Conservation (phyloP, 768 basidiomycete species). For the Termitomyces sp. region DNA sequence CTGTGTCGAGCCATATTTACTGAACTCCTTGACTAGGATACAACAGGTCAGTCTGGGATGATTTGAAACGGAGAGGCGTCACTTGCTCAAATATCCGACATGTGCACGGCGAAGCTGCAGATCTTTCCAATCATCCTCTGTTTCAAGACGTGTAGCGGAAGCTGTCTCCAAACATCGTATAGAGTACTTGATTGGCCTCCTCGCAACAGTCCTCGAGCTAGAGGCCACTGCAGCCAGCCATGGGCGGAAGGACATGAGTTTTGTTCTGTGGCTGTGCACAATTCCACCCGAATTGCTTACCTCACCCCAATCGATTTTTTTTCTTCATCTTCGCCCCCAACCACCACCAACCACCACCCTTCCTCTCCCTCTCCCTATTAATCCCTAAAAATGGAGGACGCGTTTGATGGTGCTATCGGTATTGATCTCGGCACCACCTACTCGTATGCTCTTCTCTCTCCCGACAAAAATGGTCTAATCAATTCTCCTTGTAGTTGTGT, state of each 20-base stretch:
- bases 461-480: constrained; percentile 4
- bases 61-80: constrained; percentile 2
- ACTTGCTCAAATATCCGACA: constrained; percentile 49
- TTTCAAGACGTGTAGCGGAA: constrained; percentile 28
- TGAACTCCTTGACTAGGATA: constrained; percentile 52
- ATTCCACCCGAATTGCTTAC: constrained; percentile 43
- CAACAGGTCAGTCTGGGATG: constrained; percentile 1
- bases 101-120: constrained; percentile 57
- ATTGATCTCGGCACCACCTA: constrained; percentile 98
- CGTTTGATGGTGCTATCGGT: constrained; percentile 95
- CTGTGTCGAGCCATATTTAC: constrained; percentile 74
- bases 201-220: constrained; percentile 17
- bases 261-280: constrained; percentile 39
- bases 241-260: constrained; percentile 32
- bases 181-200: constrained; percentile 6
- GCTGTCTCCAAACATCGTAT: constrained; percentile 22
- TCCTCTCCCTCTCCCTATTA: constrained; percentile 23
- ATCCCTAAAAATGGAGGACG: constrained; percentile 71
- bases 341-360: constrained; percentile 29
- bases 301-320: constrained; percentile 50
- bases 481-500: constrained; percentile 64
- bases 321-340: constrained; percentile 28
- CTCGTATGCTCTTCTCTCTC: constrained; percentile 51
- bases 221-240: constrained; percentile 28
- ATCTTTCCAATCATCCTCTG: constrained; percentile 57